Base-by-base conservation (phyloP, 2,329 filamentous ascomycete species). In the Epichloe scottii region DNA sequence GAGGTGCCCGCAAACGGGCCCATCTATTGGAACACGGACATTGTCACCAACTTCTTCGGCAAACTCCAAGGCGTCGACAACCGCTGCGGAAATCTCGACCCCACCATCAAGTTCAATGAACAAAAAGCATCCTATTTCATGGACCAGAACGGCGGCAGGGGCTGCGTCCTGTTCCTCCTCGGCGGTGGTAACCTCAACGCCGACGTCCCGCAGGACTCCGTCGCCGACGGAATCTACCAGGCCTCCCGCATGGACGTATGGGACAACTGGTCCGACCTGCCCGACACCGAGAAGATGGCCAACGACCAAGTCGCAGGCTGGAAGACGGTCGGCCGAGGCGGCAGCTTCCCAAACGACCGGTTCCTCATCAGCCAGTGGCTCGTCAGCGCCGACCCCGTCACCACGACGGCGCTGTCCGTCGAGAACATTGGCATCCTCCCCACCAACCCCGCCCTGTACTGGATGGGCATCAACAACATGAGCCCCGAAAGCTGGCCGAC, bases 41-140 rank as follows among this genome's bases (percentile, higher is more conserved):
- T 74, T 30, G 69, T 68, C 61, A 64, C 68, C 56, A 58, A 63
- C n/a, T 67, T 75, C 38, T 71, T 74, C 49, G 58, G 63, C 50
- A 66, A 68, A 51, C 62, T 76, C 2, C 65, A 60, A 40, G 59
- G 58, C 4, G 60, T 75, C 48, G 67, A 70, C 45, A 69, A 72
- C 54, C 70, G 71, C 15, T 67, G 66, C 50, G 55, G 53, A n/a
- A 58, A 62, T 26, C 54, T 62, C 35, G 56, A 57, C 50, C 56
- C 46, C 6, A 46, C 41, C 12, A 53, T 52, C 38, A 54, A 54
- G n/a, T 59, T 65, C 50, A 56, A 62, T 46, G 56, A 60, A 49
- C 59, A 62, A 4, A 55, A 51, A 1, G 59, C 59, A 4, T 57
- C 55, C 1, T 61, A 61, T 42, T 62, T 66, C 21, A 64, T 66